Evolutionary conservation across 2,329 filamentous ascomycete species (phyloP).

Genomic region (Lizonia empirigonia): DNA sequence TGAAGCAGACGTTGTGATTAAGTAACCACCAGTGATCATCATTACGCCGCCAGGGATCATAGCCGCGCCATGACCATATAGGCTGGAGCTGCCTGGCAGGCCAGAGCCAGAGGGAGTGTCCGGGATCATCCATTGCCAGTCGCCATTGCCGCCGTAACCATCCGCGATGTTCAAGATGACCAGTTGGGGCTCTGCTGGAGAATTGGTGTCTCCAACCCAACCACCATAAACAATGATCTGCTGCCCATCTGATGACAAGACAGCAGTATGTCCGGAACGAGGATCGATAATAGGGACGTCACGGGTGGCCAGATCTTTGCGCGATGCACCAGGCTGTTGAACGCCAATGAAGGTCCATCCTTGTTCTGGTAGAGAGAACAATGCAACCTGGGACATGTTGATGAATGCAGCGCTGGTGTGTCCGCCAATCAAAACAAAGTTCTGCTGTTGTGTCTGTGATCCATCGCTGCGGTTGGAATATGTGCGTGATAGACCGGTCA

Average conservation of each 20-base stretch:
- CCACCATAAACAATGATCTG: conserved; percentile 83
- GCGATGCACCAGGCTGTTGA: conserved; percentile 53
- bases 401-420: conserved; percentile 84
- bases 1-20: conserved; percentile 51
- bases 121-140: conserved; percentile 75
- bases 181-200: conserved; percentile 80
- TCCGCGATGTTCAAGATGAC: conserved; percentile 76
- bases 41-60: conserved; percentile 67
- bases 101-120: conserved; percentile 51
- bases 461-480: conserved; percentile 69
- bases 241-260: conserved; percentile 77
- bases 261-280: conserved; percentile 85
- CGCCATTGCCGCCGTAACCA: conserved; percentile 66
- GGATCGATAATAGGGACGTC: conserved; percentile 67
- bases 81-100: conserved; percentile 52
- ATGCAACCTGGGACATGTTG: conserved; percentile 89
- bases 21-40: conserved; percentile 66
- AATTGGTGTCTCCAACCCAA: conserved; percentile 83
- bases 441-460: conserved; percentile 71
- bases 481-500: conserved; percentile 74
- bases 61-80: conserved; percentile 66
- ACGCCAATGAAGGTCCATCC: conserved; percentile 82
- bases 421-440: conserved; percentile 82
- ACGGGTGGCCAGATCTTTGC: conserved; percentile 62
- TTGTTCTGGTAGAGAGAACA: conserved; percentile 86